Conservation (phyloP, 306 rosid genomes). For the Oxytropis ochrocephala region DNA sequence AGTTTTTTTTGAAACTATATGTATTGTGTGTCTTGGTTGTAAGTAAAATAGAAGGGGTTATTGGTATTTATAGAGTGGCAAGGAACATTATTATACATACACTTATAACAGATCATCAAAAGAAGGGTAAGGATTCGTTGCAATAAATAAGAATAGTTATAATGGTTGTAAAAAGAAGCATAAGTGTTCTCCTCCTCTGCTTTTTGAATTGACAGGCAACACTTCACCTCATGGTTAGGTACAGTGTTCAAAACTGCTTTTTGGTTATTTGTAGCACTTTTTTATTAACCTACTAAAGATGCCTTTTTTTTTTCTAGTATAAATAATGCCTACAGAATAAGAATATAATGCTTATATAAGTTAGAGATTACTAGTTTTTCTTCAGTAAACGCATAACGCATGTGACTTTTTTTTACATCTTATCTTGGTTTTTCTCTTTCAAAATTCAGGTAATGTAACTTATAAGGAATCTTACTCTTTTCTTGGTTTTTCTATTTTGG, state of each 20-base stretch:
- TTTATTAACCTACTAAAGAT: slow-evolving; percentile 25
- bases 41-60: not conserved
- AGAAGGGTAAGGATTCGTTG: slow-evolving; percentile 32
- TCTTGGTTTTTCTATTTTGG: too few relatives aligned
- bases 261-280: slow-evolving; percentile 8
- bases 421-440: too few relatives aligned
- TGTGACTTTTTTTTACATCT: too few relatives aligned
- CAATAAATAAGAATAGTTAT: slow-evolving; percentile 17
- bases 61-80: slow-evolving; percentile 34
- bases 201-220: slow-evolving; percentile 38
- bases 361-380: too few relatives aligned
- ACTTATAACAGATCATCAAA: not conserved
- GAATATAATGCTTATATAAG: slow-evolving; percentile 4
- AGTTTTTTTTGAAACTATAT: not conserved
- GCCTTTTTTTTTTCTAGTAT: slow-evolving; percentile 25
- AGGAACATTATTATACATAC: not conserved
- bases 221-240: not conserved
- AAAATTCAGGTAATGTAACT: too few relatives aligned
- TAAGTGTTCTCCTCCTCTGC: slow-evolving; percentile 36
- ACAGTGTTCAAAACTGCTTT: slow-evolving; percentile 15
- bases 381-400: too few relatives aligned
- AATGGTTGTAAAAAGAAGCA: slow-evolving; percentile 32
- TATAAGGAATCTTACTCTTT: too few relatives aligned
- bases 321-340: slow-evolving; percentile 31
- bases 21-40: not conserved